Conservation (phyloP, 768 basidiomycete species). For the Mycena amicta region DNA sequence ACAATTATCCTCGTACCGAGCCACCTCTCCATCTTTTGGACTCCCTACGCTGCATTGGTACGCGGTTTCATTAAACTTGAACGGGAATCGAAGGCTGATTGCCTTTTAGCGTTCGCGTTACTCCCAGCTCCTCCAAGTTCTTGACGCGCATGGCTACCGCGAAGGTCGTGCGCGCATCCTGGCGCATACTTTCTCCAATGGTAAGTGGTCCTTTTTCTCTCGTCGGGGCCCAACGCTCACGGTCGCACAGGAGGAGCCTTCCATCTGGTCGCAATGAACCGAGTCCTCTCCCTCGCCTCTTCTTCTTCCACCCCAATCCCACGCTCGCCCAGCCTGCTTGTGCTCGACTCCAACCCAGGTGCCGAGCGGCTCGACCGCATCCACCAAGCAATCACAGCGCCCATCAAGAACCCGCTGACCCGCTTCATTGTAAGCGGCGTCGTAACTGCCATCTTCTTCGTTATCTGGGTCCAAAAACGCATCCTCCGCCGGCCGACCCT, state of each 20-base stretch:
- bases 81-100: not conserved
- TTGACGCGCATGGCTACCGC: conserved; percentile 39
- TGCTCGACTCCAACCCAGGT: conserved; percentile 50
- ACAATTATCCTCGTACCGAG: conserved; percentile 43
- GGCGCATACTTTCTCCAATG: conserved; percentile 50
- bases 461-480: conserved; percentile 19
- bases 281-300: conserved; percentile 30
- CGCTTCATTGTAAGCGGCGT: conserved; percentile 25
- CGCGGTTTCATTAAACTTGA: conserved; percentile 9
- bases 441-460: conserved; percentile 33
- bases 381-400: conserved; percentile 34
- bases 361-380: conserved; percentile 29
- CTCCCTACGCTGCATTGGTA: conserved; percentile 33
- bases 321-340: conserved; percentile 31
- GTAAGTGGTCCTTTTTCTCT: conserved; percentile 21
- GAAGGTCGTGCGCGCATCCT: conserved; percentile 34
- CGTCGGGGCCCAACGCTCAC: too few species aligned
- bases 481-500: conserved; percentile 27
- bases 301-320: conserved; percentile 28
- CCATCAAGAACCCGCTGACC: conserved; percentile 34
- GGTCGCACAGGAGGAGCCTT: conserved; percentile 2
- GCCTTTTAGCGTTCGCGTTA: conserved; percentile 23
- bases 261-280: not conserved
- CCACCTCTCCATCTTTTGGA: conserved; percentile 40
- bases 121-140: conserved; percentile 36